Conservation (phyloP, 768 basidiomycete species). For the Amanita rimosa region DNA sequence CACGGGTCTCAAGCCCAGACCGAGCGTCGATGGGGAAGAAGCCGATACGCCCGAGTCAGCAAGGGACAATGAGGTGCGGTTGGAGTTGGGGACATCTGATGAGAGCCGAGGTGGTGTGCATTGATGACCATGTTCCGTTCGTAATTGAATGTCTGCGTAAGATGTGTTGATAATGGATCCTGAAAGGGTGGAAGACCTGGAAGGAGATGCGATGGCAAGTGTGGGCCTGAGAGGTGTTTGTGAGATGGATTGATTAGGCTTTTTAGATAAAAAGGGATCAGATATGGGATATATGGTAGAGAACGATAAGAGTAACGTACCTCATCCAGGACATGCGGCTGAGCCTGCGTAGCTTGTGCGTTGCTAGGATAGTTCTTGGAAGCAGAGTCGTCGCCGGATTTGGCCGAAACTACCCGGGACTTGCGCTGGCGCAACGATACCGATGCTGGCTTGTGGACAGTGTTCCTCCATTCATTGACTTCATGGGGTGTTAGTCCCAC, state of each 20-base stretch:
- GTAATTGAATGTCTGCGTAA: too few relatives aligned
- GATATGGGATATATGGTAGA: not conserved
- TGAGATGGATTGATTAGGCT: slow-evolving; percentile 1
- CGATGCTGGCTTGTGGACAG: not conserved
- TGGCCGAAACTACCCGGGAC: not conserved
- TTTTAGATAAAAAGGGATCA: not conserved
- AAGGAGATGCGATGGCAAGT: not conserved
- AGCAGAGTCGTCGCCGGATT: not conserved
- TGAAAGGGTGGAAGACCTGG: not conserved
- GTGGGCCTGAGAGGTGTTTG: not conserved
- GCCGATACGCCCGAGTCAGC: not conserved
- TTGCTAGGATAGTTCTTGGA: not conserved
- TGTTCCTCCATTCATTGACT: slow-evolving; percentile 2
- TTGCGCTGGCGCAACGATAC: not conserved
- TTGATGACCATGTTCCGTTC: not conserved
- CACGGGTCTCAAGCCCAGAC: not conserved
- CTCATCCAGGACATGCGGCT: slow-evolving; percentile 2
- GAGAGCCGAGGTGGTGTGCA: not conserved
- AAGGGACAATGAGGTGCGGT: not conserved
- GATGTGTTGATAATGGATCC: not conserved
- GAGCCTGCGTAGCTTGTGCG: not conserved
- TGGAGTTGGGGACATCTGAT: not conserved
- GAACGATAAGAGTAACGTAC: not conserved
- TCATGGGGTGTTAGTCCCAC: not conserved
- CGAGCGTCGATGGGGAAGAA: not conserved